Base-by-base conservation (phyloP, 2,329 filamentous ascomycete genomes). In the Aspergillus costaricaensis region DNA sequence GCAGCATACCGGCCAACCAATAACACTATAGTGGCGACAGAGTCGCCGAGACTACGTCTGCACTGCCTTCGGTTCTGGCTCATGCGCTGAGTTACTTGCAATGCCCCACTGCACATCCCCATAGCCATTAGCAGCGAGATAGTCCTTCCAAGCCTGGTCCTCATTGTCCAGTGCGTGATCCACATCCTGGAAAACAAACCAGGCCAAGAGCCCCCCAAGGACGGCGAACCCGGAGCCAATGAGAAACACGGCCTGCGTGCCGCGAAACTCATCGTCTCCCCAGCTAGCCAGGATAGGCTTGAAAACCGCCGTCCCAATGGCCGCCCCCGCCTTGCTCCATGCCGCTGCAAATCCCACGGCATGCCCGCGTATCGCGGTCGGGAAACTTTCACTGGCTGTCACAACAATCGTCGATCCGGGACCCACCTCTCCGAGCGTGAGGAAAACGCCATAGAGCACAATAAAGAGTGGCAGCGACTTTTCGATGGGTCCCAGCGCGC, bases 251-350 rank as follows among this genome's bases (percentile, higher is more conserved):
- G 76, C 80, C 58, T 83, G 81, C 19, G 82, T 75, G 1, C 82
- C 82, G 61, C 79, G 79, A 47, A 65, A 55, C 14, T 76, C 68
- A 2, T 77, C 69, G 54, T 80, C 73, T 21, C 76, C 67, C 55
- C 73, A 81, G 5, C 75, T 75, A 44, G 79, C 77, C 52, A 83
- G 73, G 52, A 85, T 84, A 0, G 81, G 79, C 2, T 78, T 82
- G 63, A 85, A 85, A 1, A 82, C 80, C 60, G 81, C 74, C 0
- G 81, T 83, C 0, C 81, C 82, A 43, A 84, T 80, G 0, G 82
- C 80, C 0, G 81, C 80, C 0, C 82, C 81, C 2, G 80, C 80
- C 60, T 84, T 84, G 21, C 79, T 80, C 55, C 77, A 79, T 0
- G 81, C 82, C 0, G 80, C 74, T 0, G 80, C 76, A 32, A 83